Base-by-base conservation (phyloP, 352 stramenopile species). In the Globisporangium viniferum region DNA sequence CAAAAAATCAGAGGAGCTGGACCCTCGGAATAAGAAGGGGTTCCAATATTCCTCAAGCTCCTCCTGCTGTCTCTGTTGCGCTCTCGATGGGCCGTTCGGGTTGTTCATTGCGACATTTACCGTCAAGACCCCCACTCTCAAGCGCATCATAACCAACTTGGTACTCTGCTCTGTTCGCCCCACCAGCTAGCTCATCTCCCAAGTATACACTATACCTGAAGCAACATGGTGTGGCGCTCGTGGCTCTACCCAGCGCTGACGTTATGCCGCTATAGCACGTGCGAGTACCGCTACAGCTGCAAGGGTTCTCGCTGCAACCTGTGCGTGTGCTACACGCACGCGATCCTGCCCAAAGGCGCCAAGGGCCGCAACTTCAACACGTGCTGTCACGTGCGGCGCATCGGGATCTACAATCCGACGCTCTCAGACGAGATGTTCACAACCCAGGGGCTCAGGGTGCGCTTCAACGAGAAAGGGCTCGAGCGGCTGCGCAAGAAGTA, bases 401-500 rank as follows among this genome's bases (percentile, higher is more conserved):
- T 61, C 9, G 49, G 49, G 4, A 18, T 67, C 22, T 67, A 53
- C 35, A 67, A 61, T 29, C 9, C 10, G 6, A 24, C 31, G 15
- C 14, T 60, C 5, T 56, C 35, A 2, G 64, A 70, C 29, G 64
- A 64, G 9, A 51, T 66, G 22, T 41, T 65, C 48, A 60, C 57
- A 7, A 66, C 54, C 27, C 31, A 65, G 3, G 64, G 64, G n/a
- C 33, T 70, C 8, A 24, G 27, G 9, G 14, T 61, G n/a, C 51
- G 62, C n/a, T 41, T 67, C 49, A 63, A 20, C 24, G 33, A 64
- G 10, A 64, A 69, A 48, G 53, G 27, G 8, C 10, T 62, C 14
- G 63, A 36, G 46, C 66, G 58, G 2, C 15, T 71, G 20, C 66
- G 46, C 33, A 60, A 71, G 56, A 36, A 65, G 14, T 53, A 67